Conservation (phyloP, 2,329 filamentous ascomycete species). For the Pseudogymnoascus sp. region DNA sequence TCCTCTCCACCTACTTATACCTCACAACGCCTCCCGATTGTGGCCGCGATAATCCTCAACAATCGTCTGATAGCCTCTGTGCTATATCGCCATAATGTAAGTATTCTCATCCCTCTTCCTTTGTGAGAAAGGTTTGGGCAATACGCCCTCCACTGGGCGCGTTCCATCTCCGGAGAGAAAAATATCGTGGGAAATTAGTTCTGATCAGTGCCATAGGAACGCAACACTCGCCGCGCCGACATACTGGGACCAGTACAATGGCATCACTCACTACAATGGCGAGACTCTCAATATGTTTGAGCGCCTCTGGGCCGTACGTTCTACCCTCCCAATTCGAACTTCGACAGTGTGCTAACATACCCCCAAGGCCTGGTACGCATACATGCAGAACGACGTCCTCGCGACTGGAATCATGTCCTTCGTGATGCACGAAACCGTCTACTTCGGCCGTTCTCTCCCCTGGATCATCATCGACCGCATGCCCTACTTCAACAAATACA, state of each 20-base stretch:
- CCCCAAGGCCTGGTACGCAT: slow-evolving; percentile 76
- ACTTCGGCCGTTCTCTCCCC: slow-evolving; percentile 81
- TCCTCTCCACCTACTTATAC: slow-evolving; percentile 2
- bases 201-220: neutral
- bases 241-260: slow-evolving; percentile 51
- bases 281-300: slow-evolving; percentile 73
- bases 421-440: slow-evolving; percentile 84
- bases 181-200: slow-evolving; percentile 2
- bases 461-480: slow-evolving; percentile 90
- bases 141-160: neutral
- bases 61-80: slow-evolving; percentile 4
- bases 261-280: slow-evolving; percentile 66
- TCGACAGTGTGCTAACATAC: slow-evolving; percentile 15
- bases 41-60: neutral
- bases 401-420: slow-evolving; percentile 98
- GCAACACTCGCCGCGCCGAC: slow-evolving; percentile 14
- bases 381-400: slow-evolving; percentile 94
- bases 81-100: slow-evolving; percentile 3
- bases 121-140: neutral
- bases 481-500: slow-evolving; percentile 83
- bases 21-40: neutral
- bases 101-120: neutral
- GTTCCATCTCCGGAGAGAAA: neutral
- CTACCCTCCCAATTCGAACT: slow-evolving; percentile 11
- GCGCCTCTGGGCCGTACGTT: slow-evolving; percentile 73